These are phyloP conservation scores for Cudoniella acicularis DNA, from an alignment of 495 filamentous ascomycete species.

Conservation along the genomic window DNA sequence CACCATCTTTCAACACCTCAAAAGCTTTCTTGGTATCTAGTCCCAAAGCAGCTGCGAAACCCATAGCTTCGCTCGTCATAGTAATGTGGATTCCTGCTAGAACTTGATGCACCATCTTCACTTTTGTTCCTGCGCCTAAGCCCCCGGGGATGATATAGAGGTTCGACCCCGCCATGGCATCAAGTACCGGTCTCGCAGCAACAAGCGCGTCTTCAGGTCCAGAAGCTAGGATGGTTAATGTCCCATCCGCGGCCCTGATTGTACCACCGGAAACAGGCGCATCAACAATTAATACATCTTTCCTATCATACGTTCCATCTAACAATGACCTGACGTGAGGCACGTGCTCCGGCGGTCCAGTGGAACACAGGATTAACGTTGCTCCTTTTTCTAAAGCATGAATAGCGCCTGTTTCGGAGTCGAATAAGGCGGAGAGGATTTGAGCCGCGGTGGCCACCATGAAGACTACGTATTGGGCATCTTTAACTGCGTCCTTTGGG, in stretches of 20 bases:
- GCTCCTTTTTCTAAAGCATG: constrained; percentile 51
- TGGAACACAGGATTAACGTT: constrained; percentile 69
- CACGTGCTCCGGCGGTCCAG: constrained; percentile 65
- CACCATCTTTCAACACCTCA: constrained; percentile 52
- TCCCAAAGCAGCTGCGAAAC: constrained; percentile 64
- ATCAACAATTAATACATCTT: constrained; percentile 68
- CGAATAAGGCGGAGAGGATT: constrained; percentile 62
- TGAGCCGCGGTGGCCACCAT: constrained; percentile 80
- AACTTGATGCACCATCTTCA: constrained; percentile 86
- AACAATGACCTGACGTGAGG: constrained; percentile 56
- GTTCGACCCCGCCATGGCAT: constrained; percentile 56
- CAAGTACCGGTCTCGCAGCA: constrained; percentile 56
- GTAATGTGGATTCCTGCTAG: constrained; percentile 75
- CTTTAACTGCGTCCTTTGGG: constrained; percentile 58
- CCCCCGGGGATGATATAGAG: constrained; percentile 72
- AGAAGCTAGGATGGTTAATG: constrained; percentile 79
- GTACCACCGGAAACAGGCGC: constrained; percentile 77
- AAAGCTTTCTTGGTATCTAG: constrained; percentile 55
- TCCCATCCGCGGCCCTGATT: constrained; percentile 67
- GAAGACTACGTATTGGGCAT: constrained; percentile 60
- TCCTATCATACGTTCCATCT: constrained; percentile 42
- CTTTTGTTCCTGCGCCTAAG: constrained; percentile 75
- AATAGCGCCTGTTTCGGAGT: constrained; percentile 54
- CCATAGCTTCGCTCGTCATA: constrained; percentile 68
- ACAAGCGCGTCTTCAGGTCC: constrained; percentile 52